Conservation (phyloP, 2,329 filamentous ascomycete genomes). For the Fusarium sp. region DNA sequence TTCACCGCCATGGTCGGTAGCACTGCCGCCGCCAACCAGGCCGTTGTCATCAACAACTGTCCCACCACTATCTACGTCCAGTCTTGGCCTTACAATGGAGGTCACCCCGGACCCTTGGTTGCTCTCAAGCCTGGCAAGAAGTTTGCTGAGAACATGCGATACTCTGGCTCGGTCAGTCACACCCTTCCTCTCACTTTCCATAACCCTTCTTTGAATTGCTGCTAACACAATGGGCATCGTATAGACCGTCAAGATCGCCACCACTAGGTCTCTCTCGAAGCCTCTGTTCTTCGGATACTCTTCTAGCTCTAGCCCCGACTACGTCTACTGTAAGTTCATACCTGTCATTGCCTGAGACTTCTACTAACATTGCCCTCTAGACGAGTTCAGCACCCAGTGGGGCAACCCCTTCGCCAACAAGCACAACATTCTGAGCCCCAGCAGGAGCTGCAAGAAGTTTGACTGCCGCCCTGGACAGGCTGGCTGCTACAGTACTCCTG, state of each 20-base stretch:
- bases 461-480: constrained; percentile 52
- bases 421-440: constrained; percentile 53
- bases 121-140: constrained; percentile 49
- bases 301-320: constrained; percentile 50
- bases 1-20: constrained; percentile 48
- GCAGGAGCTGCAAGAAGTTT: constrained; percentile 53
- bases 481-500: constrained; percentile 55
- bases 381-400: constrained; percentile 54
- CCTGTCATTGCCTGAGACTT: too few species aligned
- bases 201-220: accelerated
- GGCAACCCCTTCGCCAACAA: constrained; percentile 55
- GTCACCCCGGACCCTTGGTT: constrained; percentile 48
- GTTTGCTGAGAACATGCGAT: constrained; percentile 52
- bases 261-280: constrained; percentile 49
- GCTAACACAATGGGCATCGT: neutral
- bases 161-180: constrained; percentile 46
- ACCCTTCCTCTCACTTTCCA: too few species aligned
- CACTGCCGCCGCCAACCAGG: constrained; percentile 49
- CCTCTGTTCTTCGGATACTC: constrained; percentile 59
- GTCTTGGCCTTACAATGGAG: constrained; percentile 12
- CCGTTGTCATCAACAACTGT: constrained; percentile 54
- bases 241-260: constrained; percentile 55
- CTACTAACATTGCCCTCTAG: too few species aligned
- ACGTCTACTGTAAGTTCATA: constrained; percentile 55
- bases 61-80: constrained; percentile 44